Conservation (phyloP, 192 early-diverging fungal species). For the Coemansia furcata region DNA sequence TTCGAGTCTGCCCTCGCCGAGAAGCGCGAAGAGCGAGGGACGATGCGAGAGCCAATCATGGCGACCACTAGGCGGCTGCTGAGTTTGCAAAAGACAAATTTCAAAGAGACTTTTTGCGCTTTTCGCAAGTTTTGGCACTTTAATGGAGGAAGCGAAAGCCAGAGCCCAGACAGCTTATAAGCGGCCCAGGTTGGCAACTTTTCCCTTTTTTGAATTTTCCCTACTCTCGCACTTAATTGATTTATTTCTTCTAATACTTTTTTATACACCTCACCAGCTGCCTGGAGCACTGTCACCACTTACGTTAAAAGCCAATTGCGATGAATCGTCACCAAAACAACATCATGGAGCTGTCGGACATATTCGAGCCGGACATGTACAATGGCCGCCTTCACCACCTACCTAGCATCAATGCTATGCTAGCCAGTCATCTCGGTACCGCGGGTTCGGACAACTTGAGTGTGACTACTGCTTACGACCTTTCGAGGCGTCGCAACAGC, state of each 20-base stretch:
- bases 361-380: constrained; percentile 35
- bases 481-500: constrained; percentile 19
- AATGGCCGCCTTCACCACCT: constrained; percentile 14
- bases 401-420: constrained; percentile 24
- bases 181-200: not conserved
- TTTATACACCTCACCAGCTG: not conserved
- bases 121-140: not conserved
- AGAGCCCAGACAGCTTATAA: not conserved
- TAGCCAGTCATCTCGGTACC: not conserved
- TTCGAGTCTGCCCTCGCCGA: not conserved
- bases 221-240: not conserved
- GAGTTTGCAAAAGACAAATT: not conserved
- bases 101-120: not conserved
- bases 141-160: not conserved
- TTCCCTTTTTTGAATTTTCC: not conserved
- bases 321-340: constrained; percentile 19
- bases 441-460: constrained; percentile 1
- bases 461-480: not conserved
- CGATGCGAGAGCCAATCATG: not conserved
- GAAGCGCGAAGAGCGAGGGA: not conserved
- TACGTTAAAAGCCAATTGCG: not conserved
- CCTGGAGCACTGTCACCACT: constrained; percentile 1
- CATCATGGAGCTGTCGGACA: constrained; percentile 29
- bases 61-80: not conserved
- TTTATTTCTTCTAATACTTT: constrained; percentile 4